These are phyloP conservation scores for Sophora flavescens DNA, from an alignment of 306 rosid species.

Conservation along the genomic window DNA sequence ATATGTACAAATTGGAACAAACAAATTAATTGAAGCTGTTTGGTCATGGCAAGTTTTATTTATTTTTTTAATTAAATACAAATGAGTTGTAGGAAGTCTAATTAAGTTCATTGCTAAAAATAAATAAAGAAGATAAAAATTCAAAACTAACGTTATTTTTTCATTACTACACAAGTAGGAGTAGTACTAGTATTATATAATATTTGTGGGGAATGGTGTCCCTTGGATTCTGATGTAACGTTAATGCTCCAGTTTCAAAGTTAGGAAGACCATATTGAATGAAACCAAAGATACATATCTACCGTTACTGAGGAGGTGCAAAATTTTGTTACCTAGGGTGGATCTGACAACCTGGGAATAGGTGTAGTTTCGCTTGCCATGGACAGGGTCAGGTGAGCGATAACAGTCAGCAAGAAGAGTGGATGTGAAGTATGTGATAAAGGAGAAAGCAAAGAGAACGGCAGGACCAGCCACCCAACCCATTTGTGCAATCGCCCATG, in stretches of 20 bases:
- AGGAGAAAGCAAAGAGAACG: constrained; percentile 79
- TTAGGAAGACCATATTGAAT: too few species aligned
- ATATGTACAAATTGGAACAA: not conserved
- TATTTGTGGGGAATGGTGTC: not conserved
- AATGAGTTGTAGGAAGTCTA: too few species aligned
- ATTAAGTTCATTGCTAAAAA: too few species aligned
- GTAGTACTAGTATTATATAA: too few species aligned
- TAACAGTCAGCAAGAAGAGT: constrained; percentile 90
- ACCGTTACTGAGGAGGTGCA: too few species aligned
- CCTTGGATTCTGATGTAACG: not conserved
- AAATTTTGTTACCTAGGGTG: constrained; percentile 55
- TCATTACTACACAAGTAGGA: not conserved
- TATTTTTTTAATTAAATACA: too few species aligned
- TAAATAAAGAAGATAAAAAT: too few species aligned
- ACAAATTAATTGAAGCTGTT: not conserved
- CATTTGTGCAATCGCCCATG: constrained; percentile 93
- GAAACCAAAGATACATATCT: too few species aligned
- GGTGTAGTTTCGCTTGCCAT: constrained; percentile 88
- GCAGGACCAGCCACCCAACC: constrained; percentile 97
- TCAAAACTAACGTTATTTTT: not conserved
- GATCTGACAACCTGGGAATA: constrained; percentile 86
- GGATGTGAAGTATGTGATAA: constrained; percentile 91
- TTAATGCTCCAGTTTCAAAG: not conserved
- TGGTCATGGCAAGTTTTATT: too few species aligned
- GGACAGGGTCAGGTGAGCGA: constrained; percentile 85